Evolutionary conservation across 257 asterid genomes (phyloP), one percentile per base, ranked within the genome.

Genomic region (Buddleja alternifolia): DNA sequence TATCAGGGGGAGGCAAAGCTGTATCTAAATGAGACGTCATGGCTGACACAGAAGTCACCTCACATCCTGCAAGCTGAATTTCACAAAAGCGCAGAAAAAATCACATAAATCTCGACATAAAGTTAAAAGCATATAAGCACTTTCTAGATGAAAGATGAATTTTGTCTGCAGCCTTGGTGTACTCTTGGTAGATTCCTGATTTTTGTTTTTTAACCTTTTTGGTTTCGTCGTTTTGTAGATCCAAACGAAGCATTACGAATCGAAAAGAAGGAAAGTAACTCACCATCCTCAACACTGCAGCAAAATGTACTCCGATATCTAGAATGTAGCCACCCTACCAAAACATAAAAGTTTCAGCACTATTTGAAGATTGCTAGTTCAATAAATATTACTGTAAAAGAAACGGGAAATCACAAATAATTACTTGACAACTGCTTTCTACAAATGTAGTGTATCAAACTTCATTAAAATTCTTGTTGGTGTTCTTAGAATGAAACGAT

Each of bases 241-340:
- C 34, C 34, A 29, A 29, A 29, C 2, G 5, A 29, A 29, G 34
- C 34, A 29, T 29, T 29, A 29, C 34, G 34, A 29, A 29, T 29
- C 34, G 1, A 63, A 72, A 63, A 32, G 4, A 24, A 61, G 21
- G 44, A 32, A 6, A 41, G 34, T 29, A 29, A 51, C 80, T 71
- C 74, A 88, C 95, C 95, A 88, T 78, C 78, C 95, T 88, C 71
- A 88, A 69, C 23, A 82, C 82, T 25, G 95, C 92, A 59, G 85
- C 59, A 39, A 76, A 85, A 73, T 88, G 92, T 23, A 85, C 95
- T 10, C 88, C 95, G 88, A 83, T 88, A 76, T 88, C 95, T 55
- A 85, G 85, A 76, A 85, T 80, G 76, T 78, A 88, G 61, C 95
- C 95, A n/a, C 95, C 95, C 95, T 88, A 81, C 74, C 55, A 75